Conservation (phyloP, 2,329 filamentous ascomycete species). For the Colletotrichum magnum region DNA sequence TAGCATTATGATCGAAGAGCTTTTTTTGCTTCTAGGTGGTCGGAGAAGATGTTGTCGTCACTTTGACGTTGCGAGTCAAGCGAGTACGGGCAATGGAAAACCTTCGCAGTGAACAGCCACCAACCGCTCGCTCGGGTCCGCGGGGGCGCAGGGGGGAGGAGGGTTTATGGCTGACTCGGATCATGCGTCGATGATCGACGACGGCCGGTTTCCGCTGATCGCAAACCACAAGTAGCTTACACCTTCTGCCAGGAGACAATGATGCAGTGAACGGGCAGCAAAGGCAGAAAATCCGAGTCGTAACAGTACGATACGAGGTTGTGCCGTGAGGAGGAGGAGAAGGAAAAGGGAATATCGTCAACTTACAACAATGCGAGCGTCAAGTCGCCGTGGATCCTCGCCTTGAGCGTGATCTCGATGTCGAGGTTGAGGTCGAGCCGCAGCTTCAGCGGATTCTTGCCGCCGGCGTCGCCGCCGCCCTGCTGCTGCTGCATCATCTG, state of each 20-base stretch:
- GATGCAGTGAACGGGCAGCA: slow-evolving; percentile 16
- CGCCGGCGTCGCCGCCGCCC: slow-evolving; percentile 43
- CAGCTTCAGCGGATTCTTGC: slow-evolving; percentile 44
- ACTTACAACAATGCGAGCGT: slow-evolving; percentile 79
- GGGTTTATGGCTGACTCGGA: neutral
- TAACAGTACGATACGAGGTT: too few species aligned
- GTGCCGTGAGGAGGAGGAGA: too few species aligned
- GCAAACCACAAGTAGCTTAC: neutral
- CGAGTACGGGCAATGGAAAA: neutral
- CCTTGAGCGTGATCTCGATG: slow-evolving; percentile 84
- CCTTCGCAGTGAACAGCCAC: neutral
- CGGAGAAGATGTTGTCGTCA: neutral
- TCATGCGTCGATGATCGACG: neutral
- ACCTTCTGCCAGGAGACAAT: neutral
- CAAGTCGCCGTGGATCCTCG: slow-evolving; percentile 83
- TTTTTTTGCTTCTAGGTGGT: neutral
- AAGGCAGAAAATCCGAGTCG: slow-evolving; percentile 2
- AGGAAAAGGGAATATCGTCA: neutral
- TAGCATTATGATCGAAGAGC: slow-evolving; percentile 23
- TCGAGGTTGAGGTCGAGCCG: slow-evolving; percentile 77
- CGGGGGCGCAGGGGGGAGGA: neutral
- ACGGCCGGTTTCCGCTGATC: neutral
- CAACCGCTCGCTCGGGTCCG: slow-evolving; percentile 30
- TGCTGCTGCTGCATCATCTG: slow-evolving; percentile 46
- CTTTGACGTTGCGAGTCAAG: neutral